These are phyloP conservation scores for Paracamarosporium sp. DNA, from an alignment of 2,329 filamentous ascomycete species.

Conservation along the genomic window DNA sequence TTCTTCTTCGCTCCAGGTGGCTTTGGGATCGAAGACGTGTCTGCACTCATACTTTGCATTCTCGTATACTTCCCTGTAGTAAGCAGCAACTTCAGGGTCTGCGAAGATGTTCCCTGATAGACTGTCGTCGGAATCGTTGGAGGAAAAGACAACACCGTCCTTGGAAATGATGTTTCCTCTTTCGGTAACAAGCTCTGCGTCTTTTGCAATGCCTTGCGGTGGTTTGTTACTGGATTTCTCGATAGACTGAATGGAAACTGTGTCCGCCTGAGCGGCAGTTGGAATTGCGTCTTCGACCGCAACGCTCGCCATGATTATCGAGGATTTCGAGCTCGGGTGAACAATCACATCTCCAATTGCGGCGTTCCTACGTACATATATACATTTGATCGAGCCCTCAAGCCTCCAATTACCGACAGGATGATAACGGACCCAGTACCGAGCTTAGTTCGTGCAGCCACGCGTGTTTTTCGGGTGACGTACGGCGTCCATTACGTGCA, in stretches of 20 bases:
- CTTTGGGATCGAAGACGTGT: constrained; percentile 56
- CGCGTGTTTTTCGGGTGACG: background rate
- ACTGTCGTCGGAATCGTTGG: constrained; percentile 5
- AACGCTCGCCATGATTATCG: constrained; percentile 1
- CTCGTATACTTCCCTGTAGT: constrained; percentile 63
- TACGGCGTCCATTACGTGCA: background rate
- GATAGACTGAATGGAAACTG: constrained; percentile 2
- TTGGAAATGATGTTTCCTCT: constrained; percentile 8
- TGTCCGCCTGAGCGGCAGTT: background rate
- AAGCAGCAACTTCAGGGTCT: constrained; percentile 59
- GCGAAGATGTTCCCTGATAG: constrained; percentile 47
- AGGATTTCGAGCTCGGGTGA: background rate
- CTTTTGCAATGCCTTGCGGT: background rate
- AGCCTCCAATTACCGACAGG: background rate
- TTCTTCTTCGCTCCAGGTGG: constrained; percentile 54
- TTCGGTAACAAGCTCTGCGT: constrained; percentile 5
- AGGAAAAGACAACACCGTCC: constrained; percentile 3
- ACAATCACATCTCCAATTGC: background rate
- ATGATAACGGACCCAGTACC: background rate
- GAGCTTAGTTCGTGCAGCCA: background rate
- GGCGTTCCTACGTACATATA: background rate
- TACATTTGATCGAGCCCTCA: background rate
- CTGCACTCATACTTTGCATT: constrained; percentile 59
- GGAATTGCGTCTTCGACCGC: background rate
- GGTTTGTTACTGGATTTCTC: background rate